phyloP scores from a whole-genome alignment of 768 basidiomycete genomes.

The Mrakia hoshinonis region DNA sequence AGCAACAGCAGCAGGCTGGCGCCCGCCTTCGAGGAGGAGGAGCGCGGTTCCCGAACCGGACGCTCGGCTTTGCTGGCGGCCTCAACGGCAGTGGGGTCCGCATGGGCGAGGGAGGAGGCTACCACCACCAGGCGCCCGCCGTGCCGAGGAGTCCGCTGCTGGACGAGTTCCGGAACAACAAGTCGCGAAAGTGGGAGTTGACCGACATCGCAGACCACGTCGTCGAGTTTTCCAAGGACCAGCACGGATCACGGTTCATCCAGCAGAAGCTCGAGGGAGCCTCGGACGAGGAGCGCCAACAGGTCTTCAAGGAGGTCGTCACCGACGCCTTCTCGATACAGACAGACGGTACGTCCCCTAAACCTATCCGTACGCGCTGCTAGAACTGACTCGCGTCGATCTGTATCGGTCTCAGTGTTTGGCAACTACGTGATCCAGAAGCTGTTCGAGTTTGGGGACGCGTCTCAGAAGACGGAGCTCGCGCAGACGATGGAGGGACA shows the following conservation, averaged over 20 bases:
- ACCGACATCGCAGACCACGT: slow-evolving; percentile 72
- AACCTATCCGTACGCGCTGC: background rate
- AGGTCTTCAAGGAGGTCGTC: slow-evolving; percentile 78
- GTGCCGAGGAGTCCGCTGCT: slow-evolving; percentile 38
- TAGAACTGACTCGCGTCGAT: background rate
- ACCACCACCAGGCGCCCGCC: background rate
- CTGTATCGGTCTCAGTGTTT: slow-evolving; percentile 43
- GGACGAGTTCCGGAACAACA: slow-evolving; percentile 77
- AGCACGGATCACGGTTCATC: slow-evolving; percentile 96
- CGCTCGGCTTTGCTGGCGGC: background rate
- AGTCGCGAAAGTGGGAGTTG: slow-evolving; percentile 70
- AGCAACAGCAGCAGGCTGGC: slow-evolving; percentile 10
- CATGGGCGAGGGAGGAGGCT: background rate
- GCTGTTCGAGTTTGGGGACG: slow-evolving; percentile 76
- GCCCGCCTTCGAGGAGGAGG: background rate
- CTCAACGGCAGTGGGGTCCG: background rate
- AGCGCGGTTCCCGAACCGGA: background rate
- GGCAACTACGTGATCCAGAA: slow-evolving; percentile 97
- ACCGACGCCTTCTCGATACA: slow-evolving; percentile 16
- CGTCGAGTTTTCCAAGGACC: slow-evolving; percentile 87
- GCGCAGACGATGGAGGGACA: slow-evolving; percentile 67
- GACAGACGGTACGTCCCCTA: slow-evolving; percentile 23
- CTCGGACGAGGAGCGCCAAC: slow-evolving; percentile 65
- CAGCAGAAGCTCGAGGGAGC: slow-evolving; percentile 75
- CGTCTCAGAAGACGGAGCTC: slow-evolving; percentile 61